Evolutionary conservation across 202 grass and related monocot genomes (phyloP).

Genomic region (Schoenoplectus tabernaemontani): DNA sequence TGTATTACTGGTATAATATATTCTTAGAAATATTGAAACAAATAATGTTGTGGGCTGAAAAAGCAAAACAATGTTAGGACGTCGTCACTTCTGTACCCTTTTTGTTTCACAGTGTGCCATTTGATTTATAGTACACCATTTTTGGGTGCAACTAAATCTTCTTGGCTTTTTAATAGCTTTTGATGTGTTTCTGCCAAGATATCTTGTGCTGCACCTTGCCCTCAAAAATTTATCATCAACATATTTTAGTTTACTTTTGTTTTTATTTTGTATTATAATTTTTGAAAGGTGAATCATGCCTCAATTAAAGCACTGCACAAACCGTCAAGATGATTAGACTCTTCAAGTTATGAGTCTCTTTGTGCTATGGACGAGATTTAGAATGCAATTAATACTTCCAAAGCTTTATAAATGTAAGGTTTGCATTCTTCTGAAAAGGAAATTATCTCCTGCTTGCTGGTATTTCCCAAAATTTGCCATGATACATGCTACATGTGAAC

Average conservation of each 20-base stretch:
- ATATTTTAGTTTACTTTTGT: not conserved
- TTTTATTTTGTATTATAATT: not conserved
- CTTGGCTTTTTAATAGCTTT: not conserved
- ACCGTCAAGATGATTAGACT: constrained; percentile 24
- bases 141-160: not conserved
- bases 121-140: too few species aligned
- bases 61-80: not conserved
- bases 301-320: not conserved
- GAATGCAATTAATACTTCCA: constrained; percentile 31
- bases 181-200: not conserved
- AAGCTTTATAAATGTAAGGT: not conserved
- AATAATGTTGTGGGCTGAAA: not conserved
- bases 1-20: too few species aligned
- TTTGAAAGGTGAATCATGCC: not conserved
- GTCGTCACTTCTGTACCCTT: not conserved
- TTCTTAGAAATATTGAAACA: not conserved
- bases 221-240: not conserved
- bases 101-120: not conserved
- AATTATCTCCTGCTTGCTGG: not conserved
- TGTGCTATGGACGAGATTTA: constrained; percentile 45
- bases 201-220: not conserved
- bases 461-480: not conserved
- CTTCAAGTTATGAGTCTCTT: constrained; percentile 49
- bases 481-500: not conserved
- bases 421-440: not conserved